Conservation (phyloP, 148 eudicot genomes). For the Spergularia marina region DNA sequence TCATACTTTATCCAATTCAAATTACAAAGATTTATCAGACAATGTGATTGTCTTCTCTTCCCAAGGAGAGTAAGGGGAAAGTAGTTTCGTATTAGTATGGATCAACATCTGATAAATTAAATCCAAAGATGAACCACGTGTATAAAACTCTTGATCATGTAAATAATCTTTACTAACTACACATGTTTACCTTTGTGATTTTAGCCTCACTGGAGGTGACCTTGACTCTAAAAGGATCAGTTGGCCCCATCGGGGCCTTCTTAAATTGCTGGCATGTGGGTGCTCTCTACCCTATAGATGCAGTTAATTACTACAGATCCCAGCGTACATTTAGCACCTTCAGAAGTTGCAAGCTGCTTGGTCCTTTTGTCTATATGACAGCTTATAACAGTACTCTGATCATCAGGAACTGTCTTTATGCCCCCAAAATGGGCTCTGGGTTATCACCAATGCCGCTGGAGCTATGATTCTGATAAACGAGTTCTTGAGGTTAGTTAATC, state of each 20-base stretch:
- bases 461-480: conserved; percentile 74
- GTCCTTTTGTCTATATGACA: conserved; percentile 14
- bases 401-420: conserved; percentile 84
- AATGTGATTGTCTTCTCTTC: neutral
- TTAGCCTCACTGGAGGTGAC: neutral
- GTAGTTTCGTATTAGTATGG: neutral
- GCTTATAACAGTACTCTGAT: neutral
- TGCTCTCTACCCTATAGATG: neutral
- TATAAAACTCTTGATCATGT: neutral
- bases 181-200: neutral
- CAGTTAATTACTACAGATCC: neutral
- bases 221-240: neutral
- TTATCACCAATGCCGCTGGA: conserved; percentile 98
- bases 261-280: neutral
- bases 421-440: conserved; percentile 99
- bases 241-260: neutral
- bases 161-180: neutral
- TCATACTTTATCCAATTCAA: neutral
- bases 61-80: neutral
- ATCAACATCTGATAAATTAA: neutral
- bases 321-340: neutral
- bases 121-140: neutral
- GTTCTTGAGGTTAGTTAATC: conserved; percentile 75
- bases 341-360: neutral
- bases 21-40: neutral